Evolutionary conservation across 768 basidiomycete species (phyloP).

Genomic region (Serpula lacrymans): DNA sequence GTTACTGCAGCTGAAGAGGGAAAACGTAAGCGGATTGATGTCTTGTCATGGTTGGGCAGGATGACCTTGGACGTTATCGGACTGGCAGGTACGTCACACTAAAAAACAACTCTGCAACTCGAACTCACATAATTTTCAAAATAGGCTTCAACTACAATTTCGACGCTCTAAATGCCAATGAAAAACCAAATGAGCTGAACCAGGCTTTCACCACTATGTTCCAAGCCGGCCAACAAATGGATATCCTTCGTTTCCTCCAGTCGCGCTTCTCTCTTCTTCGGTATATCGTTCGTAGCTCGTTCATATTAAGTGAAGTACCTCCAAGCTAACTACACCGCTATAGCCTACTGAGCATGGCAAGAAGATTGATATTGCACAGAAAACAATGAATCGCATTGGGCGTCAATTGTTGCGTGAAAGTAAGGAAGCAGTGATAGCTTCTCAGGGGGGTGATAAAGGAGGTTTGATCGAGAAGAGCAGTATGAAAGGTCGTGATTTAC

Average conservation of each 20-base stretch:
- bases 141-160: constrained; percentile 41
- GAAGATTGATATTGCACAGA: constrained; percentile 25
- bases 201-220: constrained; percentile 32
- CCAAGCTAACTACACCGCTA: not conserved
- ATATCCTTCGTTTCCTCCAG: constrained; percentile 30
- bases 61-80: constrained; percentile 42
- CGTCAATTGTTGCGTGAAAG: constrained; percentile 45
- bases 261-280: constrained; percentile 34
- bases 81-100: constrained; percentile 27
- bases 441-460: constrained; percentile 16
- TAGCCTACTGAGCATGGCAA: constrained; percentile 20
- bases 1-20: constrained; percentile 22
- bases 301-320: not conserved
- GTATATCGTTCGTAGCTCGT: constrained; percentile 30
- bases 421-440: constrained; percentile 34
- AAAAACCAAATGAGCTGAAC: constrained; percentile 27
- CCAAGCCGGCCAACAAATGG: constrained; percentile 5
- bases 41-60: constrained; percentile 30
- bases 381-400: constrained; percentile 49
- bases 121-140: not conserved
- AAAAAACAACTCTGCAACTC: not conserved
- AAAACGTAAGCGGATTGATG: constrained; percentile 22
- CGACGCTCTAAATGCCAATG: constrained; percentile 23
- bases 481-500: constrained; percentile 46
- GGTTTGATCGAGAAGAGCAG: constrained; percentile 32